Percentiles rank a stretch among this genome's conserved stretches.
phyloP scores from a whole-genome alignment of 2,329 filamentous ascomycete species.

The Epichloe coenophiala region DNA sequence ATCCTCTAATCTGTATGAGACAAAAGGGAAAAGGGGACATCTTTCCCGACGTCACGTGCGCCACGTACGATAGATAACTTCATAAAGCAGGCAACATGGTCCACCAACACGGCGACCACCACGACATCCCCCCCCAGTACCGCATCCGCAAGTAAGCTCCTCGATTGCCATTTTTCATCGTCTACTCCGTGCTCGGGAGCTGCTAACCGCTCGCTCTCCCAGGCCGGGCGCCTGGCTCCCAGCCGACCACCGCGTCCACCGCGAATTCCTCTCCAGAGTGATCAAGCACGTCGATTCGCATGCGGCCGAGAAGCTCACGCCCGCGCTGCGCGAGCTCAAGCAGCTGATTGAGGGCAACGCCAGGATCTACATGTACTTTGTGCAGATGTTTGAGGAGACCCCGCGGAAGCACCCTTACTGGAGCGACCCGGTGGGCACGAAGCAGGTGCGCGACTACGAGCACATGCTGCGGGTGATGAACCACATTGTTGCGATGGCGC shows the following conservation, averaged over 20 bases:
- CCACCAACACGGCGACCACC: conserved; percentile 34
- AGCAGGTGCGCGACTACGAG: conserved; percentile 50
- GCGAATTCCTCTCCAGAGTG: conserved; percentile 46
- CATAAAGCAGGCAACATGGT: conserved; percentile 25
- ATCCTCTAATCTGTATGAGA: too few species aligned
- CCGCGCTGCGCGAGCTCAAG: conserved; percentile 51
- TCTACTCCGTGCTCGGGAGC: too few species aligned
- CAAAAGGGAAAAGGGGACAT: too few species aligned
- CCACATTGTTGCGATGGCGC: conserved; percentile 37
- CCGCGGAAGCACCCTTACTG: conserved; percentile 46
- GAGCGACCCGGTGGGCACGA: conserved; percentile 46
- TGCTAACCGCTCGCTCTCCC: not conserved
- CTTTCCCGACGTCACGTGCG: too few species aligned
- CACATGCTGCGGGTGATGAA: conserved; percentile 57
- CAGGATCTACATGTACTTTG: conserved; percentile 52
- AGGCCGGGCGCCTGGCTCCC: conserved; percentile 50
- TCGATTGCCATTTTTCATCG: too few species aligned
- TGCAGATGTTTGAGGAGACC: conserved; percentile 55
- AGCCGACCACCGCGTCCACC: conserved; percentile 46
- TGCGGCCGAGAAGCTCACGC: conserved; percentile 35
- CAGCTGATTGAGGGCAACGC: conserved; percentile 50
- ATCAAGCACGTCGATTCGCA: conserved; percentile 41
- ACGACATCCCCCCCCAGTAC: conserved; percentile 32
- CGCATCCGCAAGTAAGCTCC: conserved; percentile 25
- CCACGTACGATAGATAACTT: too few species aligned